Evolutionary conservation across 176 grass and related monocot genomes (phyloP), one percentile per base, ranked within the genome.

Genomic region (Leersia perrieri): DNA sequence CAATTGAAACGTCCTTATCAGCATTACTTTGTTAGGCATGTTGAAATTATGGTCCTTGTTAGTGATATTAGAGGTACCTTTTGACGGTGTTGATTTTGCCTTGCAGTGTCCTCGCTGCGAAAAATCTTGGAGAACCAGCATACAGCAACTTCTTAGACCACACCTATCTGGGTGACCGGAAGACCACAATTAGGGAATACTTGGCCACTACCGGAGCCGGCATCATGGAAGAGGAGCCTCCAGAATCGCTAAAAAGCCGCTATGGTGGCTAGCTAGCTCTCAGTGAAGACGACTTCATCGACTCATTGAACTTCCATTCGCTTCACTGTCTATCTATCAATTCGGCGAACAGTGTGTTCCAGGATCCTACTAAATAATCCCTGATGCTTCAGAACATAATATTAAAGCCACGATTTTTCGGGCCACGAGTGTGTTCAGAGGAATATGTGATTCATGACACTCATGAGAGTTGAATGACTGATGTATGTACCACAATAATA

Each of bases 161-260:
- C 87, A 95, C 96, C 38, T 95, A 91, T 85, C 84, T 99, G 63
- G 86, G 88, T 45, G 90, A 99, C 30, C 86, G 92, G 33, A 93
- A 75, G 79, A 95, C 89, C 60, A 91, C 89, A 0, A 81, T 93
- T 39, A 58, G 89, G 32, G 70, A 82, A 45, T 95, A 95, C 74
- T 67, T 99, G 76, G 85, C 82, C 47, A 92, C 90, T 32, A 58
- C 75, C 15, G 96, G 93, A 79, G 84, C 87, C 5, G 87, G 90
- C 68, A 85, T 99, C 77, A 90, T 99, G 89, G 93, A 93, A 85
- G 93, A 99, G 88, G 93, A 93, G 53, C 96, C 93, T 40, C 90
- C 96, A 11, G 82, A 91, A 49, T 88, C 65, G 0, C 80, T 95
- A 13, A 93, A 81, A 68, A 76, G 65, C 42, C 90, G 96, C 41